phyloP scores from a whole-genome alignment of 1,139 yeast genomes.

The Yamadazyma dushanensis region DNA sequence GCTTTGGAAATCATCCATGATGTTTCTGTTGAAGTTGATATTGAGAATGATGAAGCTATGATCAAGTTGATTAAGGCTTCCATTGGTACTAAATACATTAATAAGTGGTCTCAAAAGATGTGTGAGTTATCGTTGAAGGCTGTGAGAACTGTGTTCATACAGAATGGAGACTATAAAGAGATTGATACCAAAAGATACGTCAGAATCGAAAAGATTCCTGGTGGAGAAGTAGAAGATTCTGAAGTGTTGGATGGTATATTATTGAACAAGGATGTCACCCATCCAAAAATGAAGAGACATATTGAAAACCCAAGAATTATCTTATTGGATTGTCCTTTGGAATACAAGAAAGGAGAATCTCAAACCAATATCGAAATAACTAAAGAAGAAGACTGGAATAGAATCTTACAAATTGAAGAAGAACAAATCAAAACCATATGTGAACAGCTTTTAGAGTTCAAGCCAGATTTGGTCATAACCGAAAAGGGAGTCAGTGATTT shows the following conservation, averaged over 20 bases:
- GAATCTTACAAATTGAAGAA: constrained; percentile 91
- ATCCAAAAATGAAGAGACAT: constrained; percentile 92
- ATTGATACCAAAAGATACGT: constrained; percentile 93
- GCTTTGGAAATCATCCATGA: constrained; percentile 86
- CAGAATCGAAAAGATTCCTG: constrained; percentile 93
- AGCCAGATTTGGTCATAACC: constrained; percentile 93
- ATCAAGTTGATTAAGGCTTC: constrained; percentile 82
- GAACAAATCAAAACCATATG: constrained; percentile 91
- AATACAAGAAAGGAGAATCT: constrained; percentile 98
- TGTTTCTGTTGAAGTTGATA: constrained; percentile 84
- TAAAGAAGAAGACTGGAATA: constrained; percentile 94
- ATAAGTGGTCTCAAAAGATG: constrained; percentile 91
- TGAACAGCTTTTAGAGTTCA: constrained; percentile 78
- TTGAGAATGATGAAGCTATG: constrained; percentile 84
- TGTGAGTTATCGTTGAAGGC: constrained; percentile 86
- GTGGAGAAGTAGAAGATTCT: constrained; percentile 92
- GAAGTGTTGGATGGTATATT: constrained; percentile 87
- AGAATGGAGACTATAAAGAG: constrained; percentile 72
- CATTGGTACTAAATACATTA: constrained; percentile 93
- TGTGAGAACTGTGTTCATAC: constrained; percentile 76
- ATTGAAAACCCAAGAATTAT: constrained; percentile 88
- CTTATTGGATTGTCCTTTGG: constrained; percentile 92
- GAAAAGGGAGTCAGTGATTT: constrained; percentile 98
- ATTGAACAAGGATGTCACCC: constrained; percentile 95
- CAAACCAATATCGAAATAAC: constrained; percentile 98